Conservation (phyloP, 139 green algal species). For the Spirogloea muscicola region DNA sequence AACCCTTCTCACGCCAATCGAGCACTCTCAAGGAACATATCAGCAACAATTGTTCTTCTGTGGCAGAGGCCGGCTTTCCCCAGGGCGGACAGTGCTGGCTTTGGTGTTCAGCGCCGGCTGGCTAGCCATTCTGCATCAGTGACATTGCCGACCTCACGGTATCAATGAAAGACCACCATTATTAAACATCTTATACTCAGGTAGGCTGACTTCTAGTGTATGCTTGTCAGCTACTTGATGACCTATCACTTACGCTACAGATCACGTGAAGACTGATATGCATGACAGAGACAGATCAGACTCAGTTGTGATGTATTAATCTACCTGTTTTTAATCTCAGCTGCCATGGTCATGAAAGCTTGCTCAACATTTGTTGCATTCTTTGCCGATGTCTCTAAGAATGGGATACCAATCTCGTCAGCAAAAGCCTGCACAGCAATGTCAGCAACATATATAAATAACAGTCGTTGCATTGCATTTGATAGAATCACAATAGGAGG, state of each 20-base stretch:
- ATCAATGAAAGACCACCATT: background rate
- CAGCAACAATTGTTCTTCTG: conserved; percentile 48
- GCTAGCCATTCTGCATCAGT: conserved; percentile 45
- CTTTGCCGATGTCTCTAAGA: conserved; percentile 98
- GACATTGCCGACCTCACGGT: background rate
- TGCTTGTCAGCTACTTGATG: background rate
- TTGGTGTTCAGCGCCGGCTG: conserved; percentile 49
- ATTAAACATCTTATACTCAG: background rate
- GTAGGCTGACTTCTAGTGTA: too few relatives aligned
- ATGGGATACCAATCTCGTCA: conserved; percentile 98
- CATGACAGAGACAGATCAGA: background rate
- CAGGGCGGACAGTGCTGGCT: conserved; percentile 28
- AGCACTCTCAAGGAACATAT: conserved; percentile 15
- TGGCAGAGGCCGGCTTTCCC: conserved; percentile 38
- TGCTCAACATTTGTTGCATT: conserved; percentile 97
- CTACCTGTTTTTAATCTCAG: conserved; percentile 96
- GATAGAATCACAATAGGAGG: too few relatives aligned
- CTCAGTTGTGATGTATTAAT: background rate
- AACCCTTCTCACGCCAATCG: too few relatives aligned
- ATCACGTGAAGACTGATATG: background rate
- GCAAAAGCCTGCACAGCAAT: conserved; percentile 82
- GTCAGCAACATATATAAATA: too few relatives aligned
- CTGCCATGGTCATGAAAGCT: conserved; percentile 99
- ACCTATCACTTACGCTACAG: background rate
- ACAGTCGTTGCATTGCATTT: too few relatives aligned